Evolutionary conservation across 345 rosid species (phyloP).

Genomic region (Eucalyptus leucophloia): DNA sequence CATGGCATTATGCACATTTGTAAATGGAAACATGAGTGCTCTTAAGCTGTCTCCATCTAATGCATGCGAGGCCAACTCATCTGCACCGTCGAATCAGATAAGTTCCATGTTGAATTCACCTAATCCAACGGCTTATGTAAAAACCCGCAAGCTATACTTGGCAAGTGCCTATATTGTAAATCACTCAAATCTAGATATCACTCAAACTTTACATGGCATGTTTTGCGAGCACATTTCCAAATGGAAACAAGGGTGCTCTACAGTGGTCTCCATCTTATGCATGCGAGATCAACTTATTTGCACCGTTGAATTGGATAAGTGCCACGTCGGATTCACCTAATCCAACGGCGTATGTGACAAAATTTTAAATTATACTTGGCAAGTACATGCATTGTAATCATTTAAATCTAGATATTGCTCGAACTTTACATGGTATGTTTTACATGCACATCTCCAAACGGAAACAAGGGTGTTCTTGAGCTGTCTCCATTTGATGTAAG

Average conservation of each 20-base stretch:
- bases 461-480: background rate
- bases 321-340: background rate
- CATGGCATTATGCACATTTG: background rate
- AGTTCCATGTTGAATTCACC: background rate
- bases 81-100: accelerated
- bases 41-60: background rate
- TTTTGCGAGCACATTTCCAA: background rate
- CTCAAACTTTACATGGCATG: background rate
- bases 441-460: background rate
- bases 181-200: background rate
- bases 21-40: background rate
- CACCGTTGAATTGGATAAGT: background rate
- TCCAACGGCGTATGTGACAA: background rate
- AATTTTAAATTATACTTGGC: background rate
- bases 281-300: background rate
- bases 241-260: background rate
- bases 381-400: no score
- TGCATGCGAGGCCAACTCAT: background rate
- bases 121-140: background rate
- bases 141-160: background rate
- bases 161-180: background rate
- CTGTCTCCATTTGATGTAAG: background rate
- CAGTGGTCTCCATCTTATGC: background rate
- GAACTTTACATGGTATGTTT: background rate
- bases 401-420: background rate